Base-by-base conservation (phyloP, 371 early-diverging fungal species). In the Apophysomyces trapeziformis region DNA sequence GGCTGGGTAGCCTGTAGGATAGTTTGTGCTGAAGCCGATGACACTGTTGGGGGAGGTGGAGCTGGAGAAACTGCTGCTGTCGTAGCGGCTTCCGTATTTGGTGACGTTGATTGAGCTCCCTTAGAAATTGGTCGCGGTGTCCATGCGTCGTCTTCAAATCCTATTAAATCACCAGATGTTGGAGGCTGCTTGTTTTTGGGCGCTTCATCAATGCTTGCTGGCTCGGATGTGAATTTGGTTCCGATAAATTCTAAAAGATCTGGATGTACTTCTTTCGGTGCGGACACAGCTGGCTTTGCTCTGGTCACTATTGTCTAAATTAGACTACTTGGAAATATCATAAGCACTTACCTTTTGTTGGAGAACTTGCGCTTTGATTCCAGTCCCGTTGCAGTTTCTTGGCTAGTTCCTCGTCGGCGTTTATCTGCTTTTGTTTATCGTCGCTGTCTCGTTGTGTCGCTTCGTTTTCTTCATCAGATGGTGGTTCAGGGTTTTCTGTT, bases 321-420 rank as follows among this genome's bases (percentile, higher is more conserved):
- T 50, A 50, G 54, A n/a, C 21, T 50, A n/a, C 21, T 26, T 5
- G 0, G 64, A 7, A 21, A 43, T 46, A 41, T 35, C 47, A 0
- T 61, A 46, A 66, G 21, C 66, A 65, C 70, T 69, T 75, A 71
- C 47, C 47, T 44, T 60, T 57, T 47, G 50, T 69, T 63, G 76
- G 70, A 37, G 71, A 75, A 58, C 65, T 70, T 44, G 81, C 77
- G 57, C 76, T 65, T 47, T 67, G 69, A 58, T 61, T 75, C 73
- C 67, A 81, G 39, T 90, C 86, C 67, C 57, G 68, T 45, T 94
- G 93, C 50, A 94, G 71, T 66, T 85, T 82, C 32, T 93, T 81
- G 4, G 94, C 96, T 43, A 90, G 74, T 35, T 84, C 58, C 47
- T 68, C 67, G 39, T 76, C 61, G 3, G 16, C 60, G 18, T 69